A percentile compares a stretch with the other conserved stretches of the same genome.
Conservation (phyloP, 1,284 basidiomycete species). For the Marasmius oreades region DNA sequence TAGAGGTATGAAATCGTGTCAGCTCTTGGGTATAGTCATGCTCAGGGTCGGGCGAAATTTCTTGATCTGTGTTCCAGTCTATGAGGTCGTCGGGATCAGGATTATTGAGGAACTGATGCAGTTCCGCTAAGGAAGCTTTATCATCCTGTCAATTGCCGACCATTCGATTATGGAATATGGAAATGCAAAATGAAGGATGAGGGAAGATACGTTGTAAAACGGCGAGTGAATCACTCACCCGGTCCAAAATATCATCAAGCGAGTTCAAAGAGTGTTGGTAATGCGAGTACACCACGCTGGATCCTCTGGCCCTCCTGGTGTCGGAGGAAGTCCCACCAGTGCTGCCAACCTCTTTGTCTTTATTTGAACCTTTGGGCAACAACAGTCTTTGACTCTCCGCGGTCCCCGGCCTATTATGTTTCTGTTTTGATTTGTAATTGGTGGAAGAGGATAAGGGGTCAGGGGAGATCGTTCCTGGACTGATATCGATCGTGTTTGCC, state of each 20-base stretch:
- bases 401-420: slow-evolving; percentile 42
- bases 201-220: no score
- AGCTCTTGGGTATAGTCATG: background rate
- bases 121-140: slow-evolving; percentile 63
- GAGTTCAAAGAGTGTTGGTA: slow-evolving; percentile 77
- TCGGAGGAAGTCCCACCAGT: background rate
- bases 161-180: no score
- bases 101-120: slow-evolving; percentile 63
- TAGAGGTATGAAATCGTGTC: background rate
- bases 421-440: slow-evolving; percentile 22
- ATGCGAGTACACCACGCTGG: slow-evolving; percentile 62
- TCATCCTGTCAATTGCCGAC: slow-evolving; percentile 66
- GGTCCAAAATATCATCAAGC: slow-evolving; percentile 69
- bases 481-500: slow-evolving; percentile 1
- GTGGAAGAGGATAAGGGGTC: slow-evolving; percentile 33
- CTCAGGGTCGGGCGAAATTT: background rate
- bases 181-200: no score
- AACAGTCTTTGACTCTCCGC: slow-evolving; percentile 54
- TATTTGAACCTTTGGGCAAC: slow-evolving; percentile 32
- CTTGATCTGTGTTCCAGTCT: background rate
- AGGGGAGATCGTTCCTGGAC: background rate
- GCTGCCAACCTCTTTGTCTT: slow-evolving; percentile 16
- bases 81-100: slow-evolving; percentile 22
- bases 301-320: slow-evolving; percentile 11
- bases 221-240: slow-evolving; percentile 41